Evolutionary conservation across 179 eudicot genomes (phyloP).

Genomic region (Kewa caespitosa): DNA sequence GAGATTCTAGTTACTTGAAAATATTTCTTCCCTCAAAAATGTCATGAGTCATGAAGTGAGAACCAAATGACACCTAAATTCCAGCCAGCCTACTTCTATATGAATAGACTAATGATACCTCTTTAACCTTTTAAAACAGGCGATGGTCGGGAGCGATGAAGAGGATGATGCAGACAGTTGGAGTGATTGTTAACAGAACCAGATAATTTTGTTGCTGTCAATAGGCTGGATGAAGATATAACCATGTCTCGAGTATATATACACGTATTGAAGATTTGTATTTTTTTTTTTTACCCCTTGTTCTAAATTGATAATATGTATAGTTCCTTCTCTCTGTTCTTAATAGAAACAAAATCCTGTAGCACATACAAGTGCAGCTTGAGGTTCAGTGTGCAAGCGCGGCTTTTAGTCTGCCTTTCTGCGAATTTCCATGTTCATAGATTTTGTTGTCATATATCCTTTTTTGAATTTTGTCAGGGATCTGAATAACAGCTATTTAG

Average conservation of each 20-base stretch:
- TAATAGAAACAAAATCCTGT: slow-evolving; percentile 5
- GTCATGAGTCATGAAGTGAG: no score
- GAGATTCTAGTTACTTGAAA: no score
- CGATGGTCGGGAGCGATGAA: slow-evolving; percentile 97
- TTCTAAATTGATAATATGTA: slow-evolving; percentile 22
- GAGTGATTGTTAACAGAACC: slow-evolving; percentile 64
- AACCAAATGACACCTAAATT: no score
- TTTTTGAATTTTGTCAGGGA: slow-evolving; percentile 11
- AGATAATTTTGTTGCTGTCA: slow-evolving; percentile 6
- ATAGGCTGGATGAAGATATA: slow-evolving; percentile 12
- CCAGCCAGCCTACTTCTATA: background rate
- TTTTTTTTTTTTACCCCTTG: slow-evolving; percentile 1
- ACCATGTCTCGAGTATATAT: slow-evolving; percentile 16
- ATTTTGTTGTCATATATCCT: slow-evolving; percentile 18
- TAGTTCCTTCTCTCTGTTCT: slow-evolving; percentile 5
- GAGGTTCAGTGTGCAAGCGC: slow-evolving; percentile 29
- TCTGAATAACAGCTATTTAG: background rate
- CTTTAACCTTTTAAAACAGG: slow-evolving; percentile 38
- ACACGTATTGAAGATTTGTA: slow-evolving; percentile 1
- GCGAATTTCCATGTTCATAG: slow-evolving; percentile 14
- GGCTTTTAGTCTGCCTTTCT: background rate
- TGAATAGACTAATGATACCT: background rate
- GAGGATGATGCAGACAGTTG: slow-evolving; percentile 82
- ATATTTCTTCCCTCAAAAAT: no score
- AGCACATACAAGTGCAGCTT: slow-evolving; percentile 14